phyloP scores from a whole-genome alignment of 352 stramenopile species.

The Globisporangium parvum region DNA sequence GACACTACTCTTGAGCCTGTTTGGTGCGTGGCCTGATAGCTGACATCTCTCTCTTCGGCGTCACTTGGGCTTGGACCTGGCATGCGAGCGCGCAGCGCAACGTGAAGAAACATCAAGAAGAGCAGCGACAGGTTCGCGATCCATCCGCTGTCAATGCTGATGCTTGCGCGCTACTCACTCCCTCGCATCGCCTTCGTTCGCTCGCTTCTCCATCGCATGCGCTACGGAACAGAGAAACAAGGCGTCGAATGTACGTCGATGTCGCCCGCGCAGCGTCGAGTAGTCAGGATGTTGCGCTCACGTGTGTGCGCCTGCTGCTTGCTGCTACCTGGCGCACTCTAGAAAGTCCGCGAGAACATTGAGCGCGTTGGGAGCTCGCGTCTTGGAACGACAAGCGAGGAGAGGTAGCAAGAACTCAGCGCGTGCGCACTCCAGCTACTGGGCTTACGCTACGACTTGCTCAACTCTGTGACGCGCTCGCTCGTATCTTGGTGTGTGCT shows the following conservation, averaged over 20 bases:
- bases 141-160: too few species aligned
- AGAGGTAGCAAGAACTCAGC: conserved; percentile 15
- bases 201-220: neutral
- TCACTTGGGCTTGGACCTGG: neutral
- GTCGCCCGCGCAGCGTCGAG: too few species aligned
- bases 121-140: conserved; percentile 9
- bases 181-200: neutral
- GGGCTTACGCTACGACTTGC: neutral
- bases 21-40: neutral
- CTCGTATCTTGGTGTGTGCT: conserved; percentile 1
- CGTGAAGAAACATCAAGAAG: conserved; percentile 10
- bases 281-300: neutral
- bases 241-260: conserved; percentile 20
- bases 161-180: too few species aligned
- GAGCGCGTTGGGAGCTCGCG: conserved; percentile 25
- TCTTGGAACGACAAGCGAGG: conserved; percentile 17
- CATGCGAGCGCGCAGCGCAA: conserved; percentile 17
- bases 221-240: conserved; percentile 23
- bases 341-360: conserved; percentile 69
- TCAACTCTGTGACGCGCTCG: neutral
- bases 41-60: neutral
- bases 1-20: neutral
- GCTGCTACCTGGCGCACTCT: neutral
- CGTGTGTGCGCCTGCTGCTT: neutral
- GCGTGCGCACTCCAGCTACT: neutral